phyloP scores from a whole-genome alignment of 768 basidiomycete genomes.

The Tylopilus felleus region DNA sequence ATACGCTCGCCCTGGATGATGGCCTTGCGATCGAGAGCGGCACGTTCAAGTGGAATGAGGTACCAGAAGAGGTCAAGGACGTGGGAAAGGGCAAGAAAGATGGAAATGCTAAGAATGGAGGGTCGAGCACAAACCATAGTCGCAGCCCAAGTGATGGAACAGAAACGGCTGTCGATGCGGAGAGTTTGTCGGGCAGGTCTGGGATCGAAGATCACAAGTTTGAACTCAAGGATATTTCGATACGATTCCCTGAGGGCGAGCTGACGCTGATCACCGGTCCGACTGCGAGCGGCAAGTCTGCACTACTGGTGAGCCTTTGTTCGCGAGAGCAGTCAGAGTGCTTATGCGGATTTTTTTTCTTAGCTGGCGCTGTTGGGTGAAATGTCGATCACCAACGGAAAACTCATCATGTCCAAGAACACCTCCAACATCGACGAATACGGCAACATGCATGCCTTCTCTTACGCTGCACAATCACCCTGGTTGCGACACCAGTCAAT shows the following conservation, averaged over 20 bases:
- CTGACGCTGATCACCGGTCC: constrained; percentile 46
- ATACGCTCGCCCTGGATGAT: constrained; percentile 23
- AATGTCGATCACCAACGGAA: constrained; percentile 36
- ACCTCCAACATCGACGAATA: constrained; percentile 54
- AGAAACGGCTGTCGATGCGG: constrained; percentile 11
- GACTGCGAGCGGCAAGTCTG: constrained; percentile 50
- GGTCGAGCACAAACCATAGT: not conserved
- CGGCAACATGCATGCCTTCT: constrained; percentile 60
- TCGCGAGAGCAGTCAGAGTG: not conserved
- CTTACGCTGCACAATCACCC: constrained; percentile 71
- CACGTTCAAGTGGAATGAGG: constrained; percentile 55
- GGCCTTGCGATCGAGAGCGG: constrained; percentile 50
- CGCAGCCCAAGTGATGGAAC: constrained; percentile 8
- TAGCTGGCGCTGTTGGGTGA: constrained; percentile 39
- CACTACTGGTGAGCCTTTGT: constrained; percentile 35
- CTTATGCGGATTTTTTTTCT: not conserved
- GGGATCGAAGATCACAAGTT: constrained; percentile 34
- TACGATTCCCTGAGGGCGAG: constrained; percentile 46
- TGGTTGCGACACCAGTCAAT: constrained; percentile 74
- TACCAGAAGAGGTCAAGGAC: constrained; percentile 35
- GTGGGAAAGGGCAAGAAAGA: constrained; percentile 17
- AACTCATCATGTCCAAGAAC: constrained; percentile 42
- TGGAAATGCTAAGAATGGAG: constrained; percentile 1
- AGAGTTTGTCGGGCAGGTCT: constrained; percentile 11
- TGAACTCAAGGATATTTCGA: constrained; percentile 41